Evolutionary conservation across 202 grass and related monocot species (phyloP), one percentile per base, ranked within the genome.

Genomic region (Saccharum hybrid): DNA sequence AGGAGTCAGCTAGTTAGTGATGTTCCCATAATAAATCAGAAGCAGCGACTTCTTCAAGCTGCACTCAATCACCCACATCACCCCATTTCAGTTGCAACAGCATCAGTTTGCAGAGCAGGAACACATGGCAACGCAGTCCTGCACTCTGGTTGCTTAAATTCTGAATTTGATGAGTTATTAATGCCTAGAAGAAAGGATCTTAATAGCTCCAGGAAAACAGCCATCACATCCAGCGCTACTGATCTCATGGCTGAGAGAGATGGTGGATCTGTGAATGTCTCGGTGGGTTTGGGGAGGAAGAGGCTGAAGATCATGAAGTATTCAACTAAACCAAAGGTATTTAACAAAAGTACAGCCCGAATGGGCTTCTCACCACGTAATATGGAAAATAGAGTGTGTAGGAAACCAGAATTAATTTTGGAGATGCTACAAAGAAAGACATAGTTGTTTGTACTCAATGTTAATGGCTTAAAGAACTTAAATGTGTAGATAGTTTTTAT

Each of bases 401-500:
- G 87, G 74, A 90, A 88, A 26, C 81, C 85, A 65, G 90, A 96
- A 78, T 21, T 86, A 30, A 93, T 96, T 68, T 22, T 91, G 61
- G 81, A 93, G 82, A 91, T 91, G 88, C 86, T 96, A 30, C 82
- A 83, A 65, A 91, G 86, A 62, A 91, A 88, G 75, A 85, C 38
- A 48, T 88, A 90, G 40, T 48, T 81, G 10, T 59, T 69, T 41
- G 33, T 19, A 59, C 34, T 18, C 48, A 30, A 33, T 23, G 38
- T 3, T 70, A 3, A 34, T 38, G 12, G 30, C 54, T 68, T 19
- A 15, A 71, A 81, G 10, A 65, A 46, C 41, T 49, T 8, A 4
- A 19, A 10, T 39, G 31, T 28, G 7, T 38, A 68, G 45, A 36
- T 64, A 38, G 8, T 16, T 54, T 11, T 38, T 12, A 11, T 31